These are phyloP conservation scores for Vitis rupestris DNA, from an alignment of 164 flowering plant genomes.

Conservation along the genomic window DNA sequence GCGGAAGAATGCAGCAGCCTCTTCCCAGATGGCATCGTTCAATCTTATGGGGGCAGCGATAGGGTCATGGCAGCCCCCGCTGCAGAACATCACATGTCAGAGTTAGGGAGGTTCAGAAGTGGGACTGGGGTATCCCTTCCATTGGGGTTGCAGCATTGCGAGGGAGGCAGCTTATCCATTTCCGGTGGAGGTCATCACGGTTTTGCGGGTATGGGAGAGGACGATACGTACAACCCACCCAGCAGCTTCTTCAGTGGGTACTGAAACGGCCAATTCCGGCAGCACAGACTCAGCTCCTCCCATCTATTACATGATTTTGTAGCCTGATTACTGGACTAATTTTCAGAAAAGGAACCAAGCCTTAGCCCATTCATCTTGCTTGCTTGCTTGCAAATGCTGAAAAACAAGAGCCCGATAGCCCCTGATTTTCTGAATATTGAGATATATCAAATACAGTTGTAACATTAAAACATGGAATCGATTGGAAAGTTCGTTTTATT, in stretches of 20 bases:
- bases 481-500: slow-evolving; percentile 46
- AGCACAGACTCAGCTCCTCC: slow-evolving; percentile 58
- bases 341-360: not conserved
- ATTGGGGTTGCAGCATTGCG: slow-evolving; percentile 77
- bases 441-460: slow-evolving; percentile 33
- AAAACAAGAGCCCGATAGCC: slow-evolving; percentile 10
- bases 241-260: slow-evolving; percentile 39
- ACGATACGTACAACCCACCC: slow-evolving; percentile 39
- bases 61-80: slow-evolving; percentile 55
- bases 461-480: slow-evolving; percentile 35
- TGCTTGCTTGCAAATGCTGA: slow-evolving; percentile 7
- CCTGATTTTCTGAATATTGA: slow-evolving; percentile 4
- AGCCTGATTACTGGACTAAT: slow-evolving; percentile 5
- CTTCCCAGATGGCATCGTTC: slow-evolving; percentile 42
- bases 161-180: slow-evolving; percentile 48
- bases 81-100: slow-evolving; percentile 55
- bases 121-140: slow-evolving; percentile 81
- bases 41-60: slow-evolving; percentile 34
- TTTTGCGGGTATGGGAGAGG: slow-evolving; percentile 51
- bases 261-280: slow-evolving; percentile 49
- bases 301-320: slow-evolving; percentile 79
- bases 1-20: slow-evolving; percentile 31
- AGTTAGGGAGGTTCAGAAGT: slow-evolving; percentile 61
- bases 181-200: slow-evolving; percentile 36
- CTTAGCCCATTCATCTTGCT: slow-evolving; percentile 4